Evolutionary conservation across 2,329 filamentous ascomycete genomes (phyloP).

Genomic region (Sporothrix pseudoabietina): DNA sequence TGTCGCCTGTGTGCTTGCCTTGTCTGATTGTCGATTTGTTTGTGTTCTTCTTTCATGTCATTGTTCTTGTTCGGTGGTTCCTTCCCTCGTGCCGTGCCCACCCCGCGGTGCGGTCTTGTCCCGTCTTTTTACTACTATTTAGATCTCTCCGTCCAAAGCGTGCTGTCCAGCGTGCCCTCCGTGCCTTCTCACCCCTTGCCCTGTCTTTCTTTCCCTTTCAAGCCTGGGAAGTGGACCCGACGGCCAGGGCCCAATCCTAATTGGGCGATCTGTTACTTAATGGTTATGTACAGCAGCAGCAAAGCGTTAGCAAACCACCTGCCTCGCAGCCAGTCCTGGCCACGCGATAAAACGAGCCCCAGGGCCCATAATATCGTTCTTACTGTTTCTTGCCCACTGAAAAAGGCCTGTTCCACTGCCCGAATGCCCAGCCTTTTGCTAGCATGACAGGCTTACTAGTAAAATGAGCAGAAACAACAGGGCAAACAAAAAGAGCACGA

Average conservation of each 20-base stretch:
- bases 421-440: conserved; percentile 1
- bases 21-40: background rate
- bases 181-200: conserved; percentile 1
- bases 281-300: conserved; percentile 34
- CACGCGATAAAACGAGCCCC: conserved; percentile 31
- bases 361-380: background rate
- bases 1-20: conserved; percentile 11
- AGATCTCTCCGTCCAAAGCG: background rate
- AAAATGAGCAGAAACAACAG: background rate
- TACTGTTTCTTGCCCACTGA: background rate
- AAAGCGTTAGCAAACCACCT: conserved; percentile 32
- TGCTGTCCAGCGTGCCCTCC: background rate
- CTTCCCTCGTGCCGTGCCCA: conserved; percentile 11
- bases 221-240: conserved; percentile 23
- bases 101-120: conserved; percentile 17
- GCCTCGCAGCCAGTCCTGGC: conserved; percentile 31
- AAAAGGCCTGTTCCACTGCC: background rate
- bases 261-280: conserved; percentile 35
- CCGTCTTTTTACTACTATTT: conserved; percentile 14
- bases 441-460: background rate
- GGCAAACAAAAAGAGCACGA: background rate
- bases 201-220: background rate
- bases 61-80: conserved; percentile 13
- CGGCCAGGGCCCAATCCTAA: conserved; percentile 26
- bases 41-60: conserved; percentile 4